Evolutionary conservation across 805 yeast species (phyloP).

Genomic region (Candida pseudofarinosa): DNA sequence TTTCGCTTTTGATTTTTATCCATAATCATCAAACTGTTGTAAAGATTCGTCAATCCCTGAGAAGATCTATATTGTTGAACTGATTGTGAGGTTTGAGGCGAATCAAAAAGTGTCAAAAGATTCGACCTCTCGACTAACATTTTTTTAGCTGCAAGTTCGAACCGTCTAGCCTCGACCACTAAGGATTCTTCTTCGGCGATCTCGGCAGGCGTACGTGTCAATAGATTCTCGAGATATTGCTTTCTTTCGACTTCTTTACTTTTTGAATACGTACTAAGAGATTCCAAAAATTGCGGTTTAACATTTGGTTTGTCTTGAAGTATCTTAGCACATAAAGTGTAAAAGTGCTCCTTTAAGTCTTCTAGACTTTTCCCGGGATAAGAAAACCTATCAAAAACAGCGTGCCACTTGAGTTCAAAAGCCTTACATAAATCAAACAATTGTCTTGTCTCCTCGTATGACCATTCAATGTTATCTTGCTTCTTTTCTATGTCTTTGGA

Average conservation of each 20-base stretch:
- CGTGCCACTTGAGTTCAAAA: slow-evolving; percentile 63
- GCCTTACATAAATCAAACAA: slow-evolving; percentile 67
- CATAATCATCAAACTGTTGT: slow-evolving; percentile 67
- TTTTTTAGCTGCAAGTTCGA: slow-evolving; percentile 88
- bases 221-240: slow-evolving; percentile 67
- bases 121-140: slow-evolving; percentile 80
- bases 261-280: slow-evolving; percentile 61
- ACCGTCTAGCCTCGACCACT: slow-evolving; percentile 86
- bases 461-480: slow-evolving; percentile 51
- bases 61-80: slow-evolving; percentile 76
- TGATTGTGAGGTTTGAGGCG: slow-evolving; percentile 76
- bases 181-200: slow-evolving; percentile 96
- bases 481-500: slow-evolving; percentile 14
- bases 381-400: slow-evolving; percentile 59
- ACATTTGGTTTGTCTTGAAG: slow-evolving; percentile 38
- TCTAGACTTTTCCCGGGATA: slow-evolving; percentile 51
- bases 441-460: slow-evolving; percentile 70
- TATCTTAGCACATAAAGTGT: slow-evolving; percentile 57
- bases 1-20: slow-evolving; percentile 59
- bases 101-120: slow-evolving; percentile 72
- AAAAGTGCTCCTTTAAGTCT: slow-evolving; percentile 81
- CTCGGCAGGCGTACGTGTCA: slow-evolving; percentile 89
- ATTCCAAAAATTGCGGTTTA: slow-evolving; percentile 49
- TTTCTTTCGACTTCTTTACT: slow-evolving; percentile 76
- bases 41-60: slow-evolving; percentile 84